Evolutionary conservation across 306 rosid genomes (phyloP), one percentile per base, ranked within the genome.

Genomic region (Bauhinia variegata): DNA sequence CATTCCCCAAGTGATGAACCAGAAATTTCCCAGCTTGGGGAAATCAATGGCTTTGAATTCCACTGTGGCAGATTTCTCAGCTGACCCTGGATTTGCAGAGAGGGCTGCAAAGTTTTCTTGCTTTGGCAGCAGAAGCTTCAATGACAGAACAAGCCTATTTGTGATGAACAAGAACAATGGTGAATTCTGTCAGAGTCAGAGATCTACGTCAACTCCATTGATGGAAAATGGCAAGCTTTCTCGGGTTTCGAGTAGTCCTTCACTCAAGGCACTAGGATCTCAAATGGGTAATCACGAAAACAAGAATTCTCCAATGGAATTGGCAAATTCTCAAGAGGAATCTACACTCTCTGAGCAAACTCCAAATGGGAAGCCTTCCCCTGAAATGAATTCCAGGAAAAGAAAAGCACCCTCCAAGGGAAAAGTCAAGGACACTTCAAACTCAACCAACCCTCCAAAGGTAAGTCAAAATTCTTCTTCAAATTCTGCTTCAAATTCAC

Each of bases 71-170:
- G 88, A 82, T 38, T 87, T 92, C 76, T 83, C 93, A 0, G 71
- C 88, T 41, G 97, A 93, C 74, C 99, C 96, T 34, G 99, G 99
- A 9, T 93, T 93, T 59, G 99, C 84, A 2, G 97, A 83, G 71
- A 80, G 99, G 31, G 99, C 99, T 14, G 97, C 97, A 5, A 86
- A 86, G 72, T 85, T 93, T 61, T 90, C 99, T 15, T 88, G 96
- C 73, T 93, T 93, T 61, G 99, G 99, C 0, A 93, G 95, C 70
- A 78, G 84, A 75, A 93, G 95, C 71, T 88, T 88, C 75, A 88
- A 88, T 64, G 88, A 80, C 7, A 79, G 95, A 36, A 76, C 75
- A 8, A 54, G 14, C 49, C 87, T 80, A 33, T 51, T 83, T 11
- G 84, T 23, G 76, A 12, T 38, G 44, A 23, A 23, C 28, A 23